Evolutionary conservation across 345 rosid species (phyloP), one percentile per base, ranked within the genome.

Genomic region (Arabidopsis suecica): DNA sequence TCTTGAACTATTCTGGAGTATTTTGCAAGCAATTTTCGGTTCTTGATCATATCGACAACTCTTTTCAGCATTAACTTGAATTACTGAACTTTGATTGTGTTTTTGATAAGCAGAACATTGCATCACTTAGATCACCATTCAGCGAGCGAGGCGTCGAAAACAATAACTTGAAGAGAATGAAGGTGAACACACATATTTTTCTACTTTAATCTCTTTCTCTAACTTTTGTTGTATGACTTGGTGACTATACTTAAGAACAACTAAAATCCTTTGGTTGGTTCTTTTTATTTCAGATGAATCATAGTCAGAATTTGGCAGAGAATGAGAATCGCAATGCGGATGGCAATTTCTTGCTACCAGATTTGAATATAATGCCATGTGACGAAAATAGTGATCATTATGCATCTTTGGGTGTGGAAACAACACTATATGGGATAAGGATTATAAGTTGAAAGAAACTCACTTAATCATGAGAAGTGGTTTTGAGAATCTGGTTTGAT

Each of bases 321-420:
- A 58, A 83, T 54, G 77, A 61, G 33, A 64, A 1, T 3, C 6
- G 63, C 23, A 48, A 60, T 3, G 38, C 4, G 16, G 64, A 23
- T 7, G 76, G 82, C 53, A 61, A 59, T 22, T 87, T 84, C 72
- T 0, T 86, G 74, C 80, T 91, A 28, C 96, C 97, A 5, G 98
- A 93, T 84, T 87, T 93, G 66, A 93, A 93, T 48, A 82, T 87
- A 85, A 77, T 80, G 81, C 97, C 90, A 16, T 69, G 80, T 44
- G 94, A 85, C 42, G 92, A 87, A 40, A 58, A 6, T 14, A n/a
- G 3, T 54, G 69, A 76, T 4, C 12, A 69, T 0, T 69, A 9
- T 23, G 34, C 69, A 0, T 25, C 58, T n/a, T 68, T 77, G 41
- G 58, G 68, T 20, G 22, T 79, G 5, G 86, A 78, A 34, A 80